Base-by-base conservation (phyloP, 352 stramenopile genomes). In the Phytopythium oedochilum region DNA sequence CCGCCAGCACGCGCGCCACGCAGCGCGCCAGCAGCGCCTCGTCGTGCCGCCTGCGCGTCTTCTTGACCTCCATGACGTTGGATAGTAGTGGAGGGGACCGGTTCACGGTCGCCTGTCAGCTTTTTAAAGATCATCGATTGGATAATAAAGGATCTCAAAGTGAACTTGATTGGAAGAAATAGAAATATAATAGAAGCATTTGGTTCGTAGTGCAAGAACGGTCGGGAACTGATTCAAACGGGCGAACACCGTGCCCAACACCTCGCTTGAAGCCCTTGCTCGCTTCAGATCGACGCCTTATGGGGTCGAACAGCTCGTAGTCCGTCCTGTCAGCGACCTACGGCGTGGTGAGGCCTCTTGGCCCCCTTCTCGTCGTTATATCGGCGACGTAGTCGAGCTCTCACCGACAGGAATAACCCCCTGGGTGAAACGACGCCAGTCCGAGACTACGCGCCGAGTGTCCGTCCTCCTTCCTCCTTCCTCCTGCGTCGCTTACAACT, bases 31-130 rank as follows among this genome's bases (percentile, higher is more conserved):
- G 42, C 15, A 61, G 53, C 11, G 46, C 46, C 29, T 65, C 53
- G 47, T 65, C 53, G 31, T 60, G 53, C 8, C 52, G 59, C 39
- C 57, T 65, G 2, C 59, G 53, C 45, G 50, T 64, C 26, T 39
- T 49, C 22, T 52, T 53, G 53, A 61, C 57, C 11, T 7, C 12
- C 20, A 42, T 42, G 8, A 42, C 2, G 14, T 47, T 26, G 39
- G 17, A 23, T n/a, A n/a, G 9, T 42, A 42, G 35, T 42, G 35
- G 35, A 42, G 35, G 6, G 15, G 17, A 42, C 35, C 35, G 22
- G 35, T 42, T 42, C 35, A 11, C 17, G 5, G 2, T 17, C 35
- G 35, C 1, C 17, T 22, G 17, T 22, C 17, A 5, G 9, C 29
- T 32, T 32, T 32, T 32, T 32, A 9, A 32, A 5, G 9, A 32